Evolutionary conservation across 768 basidiomycete species (phyloP), one percentile per base, ranked within the genome.

Genomic region (Naematelia aurantialba): DNA sequence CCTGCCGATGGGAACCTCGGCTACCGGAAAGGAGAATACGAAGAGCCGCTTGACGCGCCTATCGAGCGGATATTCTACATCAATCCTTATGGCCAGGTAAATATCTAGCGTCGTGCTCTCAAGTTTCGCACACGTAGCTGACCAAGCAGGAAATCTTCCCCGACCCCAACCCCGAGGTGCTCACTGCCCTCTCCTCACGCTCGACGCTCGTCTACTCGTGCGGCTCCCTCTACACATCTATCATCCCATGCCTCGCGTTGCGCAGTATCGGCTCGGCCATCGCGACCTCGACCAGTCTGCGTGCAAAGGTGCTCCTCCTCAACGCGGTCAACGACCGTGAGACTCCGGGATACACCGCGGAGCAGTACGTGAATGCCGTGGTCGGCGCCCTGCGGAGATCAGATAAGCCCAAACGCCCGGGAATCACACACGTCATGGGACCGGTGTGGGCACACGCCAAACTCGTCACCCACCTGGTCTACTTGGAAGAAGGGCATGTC

Each of bases 141-240:
- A 45, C 25, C 24, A 31, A 26, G 14, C 62, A 78, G 78, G 90
- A 94, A 78, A 87, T 96, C n/a, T 85, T 89, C 69, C 92, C 92
- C 17, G 81, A 83, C 44, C 91, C 92, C 0, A 94, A 93, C 73
- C 83, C 85, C 1, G 89, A 88, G 45, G 90, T 86, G 70, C 71
- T 97, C 51, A 76, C 83, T 12, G 82, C 83, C 52, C 79, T 94
- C 10, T 76, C 78, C 2, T 78, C 81, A 27, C 83, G 83, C 56
- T 84, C 88, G 62, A 79, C 87, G 1, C 79, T 97, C 26, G 85
- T 97, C 1, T 96, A 94, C 74, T 92, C 90, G 2, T 92, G 91
- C 71, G 92, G 92, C 4, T 94, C 91, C 1, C 79, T 97, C 5
- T 97, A 90, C 90, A 97, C 92, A 13, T 89, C 89, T 66, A 89